Evolutionary conservation across 306 rosid species (phyloP).

Genomic region (Alnus rubra): DNA sequence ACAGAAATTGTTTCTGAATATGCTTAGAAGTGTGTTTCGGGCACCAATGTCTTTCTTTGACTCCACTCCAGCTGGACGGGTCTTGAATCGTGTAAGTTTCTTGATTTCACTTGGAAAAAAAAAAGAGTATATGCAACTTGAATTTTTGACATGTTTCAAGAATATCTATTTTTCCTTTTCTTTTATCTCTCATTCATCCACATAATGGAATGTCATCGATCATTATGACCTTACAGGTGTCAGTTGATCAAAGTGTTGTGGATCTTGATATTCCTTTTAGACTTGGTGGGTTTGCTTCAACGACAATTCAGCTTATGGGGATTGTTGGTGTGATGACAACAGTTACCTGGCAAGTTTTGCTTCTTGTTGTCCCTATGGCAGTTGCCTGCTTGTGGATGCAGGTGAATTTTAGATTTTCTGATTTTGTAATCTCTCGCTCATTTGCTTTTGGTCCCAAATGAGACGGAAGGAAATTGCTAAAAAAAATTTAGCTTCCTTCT

Average conservation of each 20-base stretch:
- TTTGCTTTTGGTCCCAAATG: neutral
- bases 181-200: slow-evolving; percentile 15
- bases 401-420: slow-evolving; percentile 44
- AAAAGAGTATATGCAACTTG: neutral
- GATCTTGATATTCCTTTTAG: slow-evolving; percentile 98
- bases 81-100: slow-evolving; percentile 85
- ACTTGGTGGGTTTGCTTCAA: slow-evolving; percentile 94
- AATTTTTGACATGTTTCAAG: neutral
- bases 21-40: slow-evolving; percentile 81
- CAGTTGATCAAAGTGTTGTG: slow-evolving; percentile 95
- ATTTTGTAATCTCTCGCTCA: neutral
- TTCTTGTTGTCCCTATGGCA: slow-evolving; percentile 89
- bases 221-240: slow-evolving; percentile 56
- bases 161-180: neutral
- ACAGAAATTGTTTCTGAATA: slow-evolving; percentile 74
- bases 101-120: slow-evolving; percentile 8
- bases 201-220: slow-evolving; percentile 28
- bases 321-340: slow-evolving; percentile 85
- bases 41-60: slow-evolving; percentile 98
- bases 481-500: neutral
- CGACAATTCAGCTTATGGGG: slow-evolving; percentile 90
- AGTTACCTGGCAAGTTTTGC: slow-evolving; percentile 95
- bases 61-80: slow-evolving; percentile 93
- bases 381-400: slow-evolving; percentile 99
- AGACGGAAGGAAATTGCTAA: neutral